Base-by-base conservation (phyloP, 345 rosid species). In the Citrus maxima region DNA sequence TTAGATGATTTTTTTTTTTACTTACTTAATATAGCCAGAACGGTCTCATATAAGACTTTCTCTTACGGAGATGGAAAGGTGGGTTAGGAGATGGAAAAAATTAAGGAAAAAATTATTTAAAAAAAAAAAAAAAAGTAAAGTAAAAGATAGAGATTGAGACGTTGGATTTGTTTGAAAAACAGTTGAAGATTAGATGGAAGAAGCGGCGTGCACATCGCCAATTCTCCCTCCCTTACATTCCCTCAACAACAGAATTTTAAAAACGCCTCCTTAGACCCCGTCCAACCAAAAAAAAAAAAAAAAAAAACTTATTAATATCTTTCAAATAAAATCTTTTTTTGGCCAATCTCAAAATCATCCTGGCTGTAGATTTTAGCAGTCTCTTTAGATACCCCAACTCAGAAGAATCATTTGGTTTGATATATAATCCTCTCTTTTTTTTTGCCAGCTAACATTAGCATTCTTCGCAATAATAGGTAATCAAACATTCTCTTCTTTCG, bases 381-480 rank as follows among this genome's bases (percentile, higher is more conserved):
- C 34, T 22, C 16, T 34, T 10, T 5, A 56, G 65, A 27, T 21
- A 42, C 62, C 34, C 42, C 54, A 58, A 55, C 65, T 55, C 65
- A 58, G 35, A 66, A 75, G 75, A 76, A 27, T 79, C 32, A 34
- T 74, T 67, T 32, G 78, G 70, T 70, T 70, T 76, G 37, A 66
- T 81, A 84, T 83, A 84, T 80, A 80, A 35, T 34, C 74, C 56
- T 72, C 22, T 72, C 74, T 78, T 78, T 37, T 76, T 76, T 69
- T 68, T 62, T 68, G 38, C 37, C 60, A 28, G 61, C 78, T 71
- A 69, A 56, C 70, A 83, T 64, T 76, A 80, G n/a, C 80, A 74
- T 68, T 61, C 70, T 80, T 74, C 42, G 63, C 62, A 54, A 63
- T 54, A 46, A 46, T 72, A 80, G 88, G 88, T 86, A 81, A 42